These are phyloP conservation scores for Geotrichum citri-aurantii DNA, from an alignment of 1,139 yeast species.

Conservation along the genomic window DNA sequence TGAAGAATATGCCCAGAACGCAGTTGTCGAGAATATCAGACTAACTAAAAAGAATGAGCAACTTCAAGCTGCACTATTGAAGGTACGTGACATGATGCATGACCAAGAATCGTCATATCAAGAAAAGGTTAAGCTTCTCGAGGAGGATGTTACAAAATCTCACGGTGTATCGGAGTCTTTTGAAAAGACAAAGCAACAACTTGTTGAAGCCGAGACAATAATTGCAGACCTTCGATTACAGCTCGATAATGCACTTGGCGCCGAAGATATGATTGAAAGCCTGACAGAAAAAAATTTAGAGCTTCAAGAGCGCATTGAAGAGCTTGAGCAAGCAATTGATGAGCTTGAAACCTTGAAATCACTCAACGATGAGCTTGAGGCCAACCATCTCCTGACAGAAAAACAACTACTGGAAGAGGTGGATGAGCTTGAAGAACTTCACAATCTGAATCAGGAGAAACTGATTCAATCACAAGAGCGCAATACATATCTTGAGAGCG, in stretches of 20 bases:
- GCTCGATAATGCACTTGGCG: slow-evolving; percentile 35
- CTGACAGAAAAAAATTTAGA: slow-evolving; percentile 52
- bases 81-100: slow-evolving; percentile 38
- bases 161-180: slow-evolving; percentile 18
- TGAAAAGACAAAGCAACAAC: slow-evolving; percentile 31
- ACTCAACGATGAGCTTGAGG: slow-evolving; percentile 60
- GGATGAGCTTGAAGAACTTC: slow-evolving; percentile 33
- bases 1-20: slow-evolving; percentile 9
- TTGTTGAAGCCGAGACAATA: slow-evolving; percentile 40
- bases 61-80: slow-evolving; percentile 38
- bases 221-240: slow-evolving; percentile 44
- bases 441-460: slow-evolving; percentile 32
- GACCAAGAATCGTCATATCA: slow-evolving; percentile 40
- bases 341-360: slow-evolving; percentile 59
- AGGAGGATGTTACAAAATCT: slow-evolving; percentile 18
- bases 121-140: slow-evolving; percentile 37
- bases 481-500: slow-evolving; percentile 35
- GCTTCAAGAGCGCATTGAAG: slow-evolving; percentile 39
- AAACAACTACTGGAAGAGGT: slow-evolving; percentile 47
- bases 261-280: slow-evolving; percentile 47
- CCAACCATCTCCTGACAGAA: slow-evolving; percentile 50
- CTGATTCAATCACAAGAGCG: slow-evolving; percentile 37
- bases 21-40: slow-evolving; percentile 32
- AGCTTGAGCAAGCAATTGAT: slow-evolving; percentile 42
- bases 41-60: slow-evolving; percentile 40